Conservation (phyloP, 2,329 filamentous ascomycete species). For the Diplodia sapinea region DNA sequence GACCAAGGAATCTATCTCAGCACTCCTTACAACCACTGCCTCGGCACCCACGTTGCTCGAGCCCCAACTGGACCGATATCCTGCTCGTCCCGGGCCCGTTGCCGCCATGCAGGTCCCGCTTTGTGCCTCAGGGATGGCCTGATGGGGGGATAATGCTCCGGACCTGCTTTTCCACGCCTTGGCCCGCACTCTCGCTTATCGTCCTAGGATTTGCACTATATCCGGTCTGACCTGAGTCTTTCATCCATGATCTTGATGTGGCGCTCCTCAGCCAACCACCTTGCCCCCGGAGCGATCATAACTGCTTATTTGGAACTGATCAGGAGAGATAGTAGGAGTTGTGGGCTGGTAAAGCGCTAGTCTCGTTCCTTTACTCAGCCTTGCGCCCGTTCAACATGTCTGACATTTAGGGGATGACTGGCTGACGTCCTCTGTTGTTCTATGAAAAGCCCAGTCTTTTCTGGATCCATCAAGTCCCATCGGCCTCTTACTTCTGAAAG, state of each 20-base stretch:
- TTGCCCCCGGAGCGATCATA: background rate
- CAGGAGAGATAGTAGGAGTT: background rate
- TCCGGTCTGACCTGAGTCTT: background rate
- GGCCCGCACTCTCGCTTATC: background rate
- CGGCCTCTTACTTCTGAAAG: background rate
- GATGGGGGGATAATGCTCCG: background rate
- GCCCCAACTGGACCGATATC: background rate
- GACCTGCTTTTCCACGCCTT: background rate
- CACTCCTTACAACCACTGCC: background rate
- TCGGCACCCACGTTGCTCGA: background rate
- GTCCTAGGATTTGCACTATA: background rate
- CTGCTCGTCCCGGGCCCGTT: background rate
- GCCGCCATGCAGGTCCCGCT: background rate
- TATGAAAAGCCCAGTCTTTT: background rate
- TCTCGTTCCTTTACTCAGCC: background rate
- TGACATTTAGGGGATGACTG: background rate
- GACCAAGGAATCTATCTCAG: background rate
- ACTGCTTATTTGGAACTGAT: background rate
- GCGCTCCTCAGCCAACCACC: background rate
- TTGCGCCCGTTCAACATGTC: background rate
- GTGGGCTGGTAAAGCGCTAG: background rate
- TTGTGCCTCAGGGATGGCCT: background rate
- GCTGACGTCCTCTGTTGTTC: background rate
- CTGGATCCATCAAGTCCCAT: background rate
- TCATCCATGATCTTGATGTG: background rate